A percentile compares a stretch with the other conserved stretches of the same genome.
phyloP scores from a whole-genome alignment of 169 alveolate genomes.

The Plasmodium relictum region DNA sequence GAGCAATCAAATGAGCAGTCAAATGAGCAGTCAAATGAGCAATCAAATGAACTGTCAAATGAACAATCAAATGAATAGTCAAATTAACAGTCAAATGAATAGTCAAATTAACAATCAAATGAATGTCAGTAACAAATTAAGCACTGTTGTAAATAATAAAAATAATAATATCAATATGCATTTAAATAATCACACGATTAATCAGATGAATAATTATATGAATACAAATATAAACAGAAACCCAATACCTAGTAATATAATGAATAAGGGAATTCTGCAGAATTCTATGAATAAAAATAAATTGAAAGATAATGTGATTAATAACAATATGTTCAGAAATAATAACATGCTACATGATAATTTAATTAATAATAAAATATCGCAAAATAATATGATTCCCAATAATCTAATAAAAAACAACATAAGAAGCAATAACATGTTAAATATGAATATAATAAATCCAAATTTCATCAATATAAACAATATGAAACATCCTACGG shows the following conservation, averaged over 20 bases:
- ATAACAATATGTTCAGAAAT: constrained; percentile 29
- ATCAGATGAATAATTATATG: constrained; percentile 32
- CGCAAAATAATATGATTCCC: background rate
- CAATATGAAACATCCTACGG: background rate
- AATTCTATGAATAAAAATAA: constrained; percentile 15
- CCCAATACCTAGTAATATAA: constrained; percentile 18
- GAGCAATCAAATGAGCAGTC: constrained; percentile 12
- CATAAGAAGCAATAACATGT: constrained; percentile 1
- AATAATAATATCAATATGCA: background rate
- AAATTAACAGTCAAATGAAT: background rate
- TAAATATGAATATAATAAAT: constrained; percentile 24
- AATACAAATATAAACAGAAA: background rate
- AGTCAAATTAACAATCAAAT: background rate
- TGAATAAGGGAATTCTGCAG: constrained; percentile 2
- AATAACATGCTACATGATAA: constrained; percentile 12
- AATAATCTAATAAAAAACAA: background rate
- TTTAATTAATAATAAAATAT: constrained; percentile 6
- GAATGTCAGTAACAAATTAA: constrained; percentile 4
- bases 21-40: background rate
- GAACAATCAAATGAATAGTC: constrained; percentile 13
- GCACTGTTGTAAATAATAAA: background rate
- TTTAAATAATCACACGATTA: constrained; percentile 20
- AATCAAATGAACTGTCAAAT: background rate
- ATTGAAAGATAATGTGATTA: constrained; percentile 14
- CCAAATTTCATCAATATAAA: constrained; percentile 4